These are phyloP conservation scores for Ilyonectria mors-panacis DNA, from an alignment of 2,329 filamentous ascomycete genomes.

Conservation along the genomic window DNA sequence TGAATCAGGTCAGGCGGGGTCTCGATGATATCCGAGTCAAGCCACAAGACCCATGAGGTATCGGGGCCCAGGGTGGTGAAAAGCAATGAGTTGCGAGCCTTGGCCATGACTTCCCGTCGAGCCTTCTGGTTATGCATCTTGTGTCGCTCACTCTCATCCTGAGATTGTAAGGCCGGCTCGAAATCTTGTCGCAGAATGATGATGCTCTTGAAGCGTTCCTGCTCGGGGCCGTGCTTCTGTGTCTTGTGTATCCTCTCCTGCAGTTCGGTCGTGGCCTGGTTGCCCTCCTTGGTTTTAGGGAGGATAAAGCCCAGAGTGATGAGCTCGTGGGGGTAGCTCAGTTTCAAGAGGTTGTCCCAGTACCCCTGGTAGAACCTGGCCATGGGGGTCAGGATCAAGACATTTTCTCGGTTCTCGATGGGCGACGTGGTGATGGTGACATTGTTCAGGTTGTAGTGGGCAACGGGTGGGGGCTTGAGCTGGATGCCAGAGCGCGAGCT, in stretches of 20 bases:
- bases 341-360: constrained; percentile 91
- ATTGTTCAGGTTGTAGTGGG: constrained; percentile 95
- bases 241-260: constrained; percentile 90
- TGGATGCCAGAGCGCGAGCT: constrained; percentile 50
- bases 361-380: constrained; percentile 94
- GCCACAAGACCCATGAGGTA: constrained; percentile 97
- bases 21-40: constrained; percentile 93
- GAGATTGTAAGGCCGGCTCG: constrained; percentile 83
- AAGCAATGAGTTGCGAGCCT: constrained; percentile 92
- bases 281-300: constrained; percentile 93
- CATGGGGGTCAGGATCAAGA: constrained; percentile 94
- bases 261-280: constrained; percentile 84
- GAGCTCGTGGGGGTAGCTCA: constrained; percentile 92
- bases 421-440: constrained; percentile 86
- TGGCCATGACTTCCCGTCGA: constrained; percentile 90
- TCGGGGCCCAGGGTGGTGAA: constrained; percentile 94
- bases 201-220: constrained; percentile 90
- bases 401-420: constrained; percentile 83
- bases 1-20: constrained; percentile 89
- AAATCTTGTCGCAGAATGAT: constrained; percentile 97
- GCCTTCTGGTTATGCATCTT: constrained; percentile 92
- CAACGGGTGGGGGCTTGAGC: constrained; percentile 81
- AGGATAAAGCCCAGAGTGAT: constrained; percentile 97
- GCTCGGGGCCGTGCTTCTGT: constrained; percentile 82
- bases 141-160: constrained; percentile 90